These are phyloP conservation scores for Mycosphaerella sp. DNA, from an alignment of 2,329 filamentous ascomycete species.

Conservation along the genomic window DNA sequence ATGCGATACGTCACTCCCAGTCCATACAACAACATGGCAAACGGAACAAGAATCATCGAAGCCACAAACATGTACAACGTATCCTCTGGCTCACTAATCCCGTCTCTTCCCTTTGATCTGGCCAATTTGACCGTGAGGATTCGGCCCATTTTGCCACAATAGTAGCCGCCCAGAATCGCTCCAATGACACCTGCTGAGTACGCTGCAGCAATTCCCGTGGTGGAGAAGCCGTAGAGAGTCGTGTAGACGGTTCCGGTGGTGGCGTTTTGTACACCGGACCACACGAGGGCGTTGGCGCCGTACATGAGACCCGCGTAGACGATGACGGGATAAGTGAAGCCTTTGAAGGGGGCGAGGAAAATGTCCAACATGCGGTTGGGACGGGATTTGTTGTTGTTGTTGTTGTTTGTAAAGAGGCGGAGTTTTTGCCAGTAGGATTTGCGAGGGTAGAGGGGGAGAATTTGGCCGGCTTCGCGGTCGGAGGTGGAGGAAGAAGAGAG, in stretches of 20 bases:
- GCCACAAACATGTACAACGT: constrained; percentile 33
- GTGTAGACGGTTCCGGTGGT: constrained; percentile 33
- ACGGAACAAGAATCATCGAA: constrained; percentile 36
- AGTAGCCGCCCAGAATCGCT: constrained; percentile 33
- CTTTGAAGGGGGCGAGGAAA: constrained; percentile 27
- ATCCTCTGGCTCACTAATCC: constrained; percentile 38
- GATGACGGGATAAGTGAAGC: constrained; percentile 23
- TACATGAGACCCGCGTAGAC: constrained; percentile 26
- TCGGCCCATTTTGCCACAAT: constrained; percentile 34
- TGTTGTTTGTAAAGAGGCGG: no score
- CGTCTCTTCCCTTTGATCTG: constrained; percentile 29
- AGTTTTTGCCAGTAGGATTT: constrained; percentile 43
- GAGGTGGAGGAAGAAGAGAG: constrained; percentile 1
- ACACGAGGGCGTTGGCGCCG: constrained; percentile 24
- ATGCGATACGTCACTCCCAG: constrained; percentile 42
- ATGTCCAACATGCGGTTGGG: constrained; percentile 40
- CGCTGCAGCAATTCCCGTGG: constrained; percentile 35
- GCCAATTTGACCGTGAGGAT: constrained; percentile 32
- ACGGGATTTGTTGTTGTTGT: constrained; percentile 34
- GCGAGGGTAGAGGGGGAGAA: constrained; percentile 25
- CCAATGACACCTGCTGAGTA: constrained; percentile 34
- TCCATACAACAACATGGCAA: constrained; percentile 41
- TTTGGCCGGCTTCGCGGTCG: constrained; percentile 28
- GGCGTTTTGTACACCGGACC: constrained; percentile 24
- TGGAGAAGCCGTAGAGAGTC: constrained; percentile 33